phyloP scores from a whole-genome alignment of 2,329 filamentous ascomycete genomes.

The Alternaria panax region DNA sequence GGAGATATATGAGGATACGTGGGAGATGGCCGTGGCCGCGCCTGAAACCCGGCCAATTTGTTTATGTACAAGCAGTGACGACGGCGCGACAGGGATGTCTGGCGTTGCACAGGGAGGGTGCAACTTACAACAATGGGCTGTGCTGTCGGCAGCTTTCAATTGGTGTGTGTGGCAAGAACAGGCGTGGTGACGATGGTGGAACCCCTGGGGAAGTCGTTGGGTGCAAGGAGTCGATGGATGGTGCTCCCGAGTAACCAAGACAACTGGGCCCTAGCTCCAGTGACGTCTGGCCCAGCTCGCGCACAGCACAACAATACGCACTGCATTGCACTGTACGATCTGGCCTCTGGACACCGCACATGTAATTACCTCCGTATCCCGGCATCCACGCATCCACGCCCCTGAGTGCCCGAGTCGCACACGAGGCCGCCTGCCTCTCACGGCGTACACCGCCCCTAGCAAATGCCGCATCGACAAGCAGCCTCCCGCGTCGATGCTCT shows the following conservation, averaged over 20 bases:
- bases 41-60: slow-evolving; percentile 33
- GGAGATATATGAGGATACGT: slow-evolving; percentile 23
- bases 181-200: slow-evolving; percentile 11
- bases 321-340: slow-evolving; percentile 4
- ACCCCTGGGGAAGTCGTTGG: slow-evolving; percentile 15
- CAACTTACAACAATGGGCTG: slow-evolving; percentile 30
- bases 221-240: slow-evolving; percentile 11
- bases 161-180: background rate
- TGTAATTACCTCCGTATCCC: slow-evolving; percentile 7
- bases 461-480: background rate
- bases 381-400: background rate
- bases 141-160: background rate
- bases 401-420: slow-evolving; percentile 3
- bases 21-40: slow-evolving; percentile 36
- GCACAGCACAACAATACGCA: slow-evolving; percentile 15
- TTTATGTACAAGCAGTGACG: slow-evolving; percentile 33
- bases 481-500: background rate
- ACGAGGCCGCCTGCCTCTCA: background rate
- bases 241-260: slow-evolving; percentile 25
- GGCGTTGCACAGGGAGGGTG: slow-evolving; percentile 14
- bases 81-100: slow-evolving; percentile 25
- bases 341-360: slow-evolving; percentile 1
- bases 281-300: slow-evolving; percentile 23
- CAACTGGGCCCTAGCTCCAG: slow-evolving; percentile 20
- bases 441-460: background rate